Conservation (phyloP, 1,284 basidiomycete species). For the Leccinum pachyderme region DNA sequence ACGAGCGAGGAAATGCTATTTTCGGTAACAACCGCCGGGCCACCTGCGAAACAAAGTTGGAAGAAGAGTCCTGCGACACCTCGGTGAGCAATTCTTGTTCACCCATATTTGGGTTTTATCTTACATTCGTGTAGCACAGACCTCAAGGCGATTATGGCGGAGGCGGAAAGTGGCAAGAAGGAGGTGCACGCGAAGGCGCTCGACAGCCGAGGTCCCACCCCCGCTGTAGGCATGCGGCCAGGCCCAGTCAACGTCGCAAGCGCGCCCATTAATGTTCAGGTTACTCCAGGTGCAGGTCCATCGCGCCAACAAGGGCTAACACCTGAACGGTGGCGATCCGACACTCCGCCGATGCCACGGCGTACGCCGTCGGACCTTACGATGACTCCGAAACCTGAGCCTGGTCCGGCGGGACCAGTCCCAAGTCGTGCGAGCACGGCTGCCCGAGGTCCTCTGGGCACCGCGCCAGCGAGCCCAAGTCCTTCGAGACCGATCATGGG, state of each 20-base stretch:
- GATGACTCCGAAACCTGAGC: constrained; percentile 6
- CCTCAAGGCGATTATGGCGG: constrained; percentile 85
- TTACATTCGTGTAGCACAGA: constrained; percentile 53
- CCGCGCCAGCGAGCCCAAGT: constrained; percentile 11
- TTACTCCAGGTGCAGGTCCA: not conserved
- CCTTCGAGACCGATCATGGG: constrained; percentile 43
- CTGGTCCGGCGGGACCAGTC: not conserved
- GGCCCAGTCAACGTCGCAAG: not conserved
- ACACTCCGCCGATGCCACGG: constrained; percentile 3
- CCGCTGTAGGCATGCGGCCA: not conserved
- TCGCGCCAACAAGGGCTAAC: constrained; percentile 1
- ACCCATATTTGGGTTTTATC: not conserved
- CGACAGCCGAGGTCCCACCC: not conserved
- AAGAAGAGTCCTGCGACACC: constrained; percentile 38
- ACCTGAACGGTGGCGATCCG: constrained; percentile 2
- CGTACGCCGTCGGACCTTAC: constrained; percentile 6
- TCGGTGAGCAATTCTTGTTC: constrained; percentile 37
- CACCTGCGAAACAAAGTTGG: constrained; percentile 36
- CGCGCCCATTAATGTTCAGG: not conserved
- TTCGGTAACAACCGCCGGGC: not conserved
- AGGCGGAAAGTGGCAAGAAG: constrained; percentile 48
- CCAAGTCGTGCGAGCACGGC: not conserved
- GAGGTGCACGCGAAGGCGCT: constrained; percentile 2
- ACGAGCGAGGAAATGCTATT: constrained; percentile 2
- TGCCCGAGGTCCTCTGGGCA: not conserved